Evolutionary conservation across 1,284 basidiomycete species (phyloP).

Genomic region (Tremellales sp.): DNA sequence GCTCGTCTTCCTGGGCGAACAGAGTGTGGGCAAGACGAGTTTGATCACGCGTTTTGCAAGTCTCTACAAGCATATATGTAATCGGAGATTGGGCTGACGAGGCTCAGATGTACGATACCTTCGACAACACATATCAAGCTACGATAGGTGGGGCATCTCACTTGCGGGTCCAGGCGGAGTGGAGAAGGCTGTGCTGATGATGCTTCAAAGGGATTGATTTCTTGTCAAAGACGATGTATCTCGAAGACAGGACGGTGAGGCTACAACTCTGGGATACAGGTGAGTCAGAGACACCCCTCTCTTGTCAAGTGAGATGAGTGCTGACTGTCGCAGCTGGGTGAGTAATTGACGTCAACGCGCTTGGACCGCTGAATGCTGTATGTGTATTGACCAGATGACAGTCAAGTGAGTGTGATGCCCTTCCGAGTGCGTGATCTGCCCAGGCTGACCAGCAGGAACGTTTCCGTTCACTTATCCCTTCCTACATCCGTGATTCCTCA

Average conservation of each 20-base stretch:
- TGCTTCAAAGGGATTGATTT: conserved; percentile 89
- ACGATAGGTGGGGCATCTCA: conserved; percentile 68
- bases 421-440: not conserved
- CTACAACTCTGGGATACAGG: conserved; percentile 99
- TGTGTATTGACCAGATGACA: not conserved
- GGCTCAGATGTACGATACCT: conserved; percentile 95
- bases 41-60: conserved; percentile 82
- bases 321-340: conserved; percentile 33
- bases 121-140: conserved; percentile 99
- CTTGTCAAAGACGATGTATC: conserved; percentile 99
- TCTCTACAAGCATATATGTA: not conserved
- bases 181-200: not conserved
- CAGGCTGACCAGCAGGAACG: conserved; percentile 65
- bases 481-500: conserved; percentile 97
- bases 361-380: not conserved
- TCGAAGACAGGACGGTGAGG: conserved; percentile 96
- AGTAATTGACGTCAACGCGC: conserved; percentile 6
- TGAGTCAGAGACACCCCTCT: conserved; percentile 38
- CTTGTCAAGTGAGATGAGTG: not conserved
- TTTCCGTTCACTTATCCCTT: conserved; percentile 95
- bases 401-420: conserved; percentile 2
- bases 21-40: conserved; percentile 94
- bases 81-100: not conserved
- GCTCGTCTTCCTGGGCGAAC: conserved; percentile 88
- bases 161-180: not conserved